A percentile compares a stretch with the other conserved stretches of the same genome.
phyloP scores from a whole-genome alignment of 306 rosid species.

The Cicer yamashitae region DNA sequence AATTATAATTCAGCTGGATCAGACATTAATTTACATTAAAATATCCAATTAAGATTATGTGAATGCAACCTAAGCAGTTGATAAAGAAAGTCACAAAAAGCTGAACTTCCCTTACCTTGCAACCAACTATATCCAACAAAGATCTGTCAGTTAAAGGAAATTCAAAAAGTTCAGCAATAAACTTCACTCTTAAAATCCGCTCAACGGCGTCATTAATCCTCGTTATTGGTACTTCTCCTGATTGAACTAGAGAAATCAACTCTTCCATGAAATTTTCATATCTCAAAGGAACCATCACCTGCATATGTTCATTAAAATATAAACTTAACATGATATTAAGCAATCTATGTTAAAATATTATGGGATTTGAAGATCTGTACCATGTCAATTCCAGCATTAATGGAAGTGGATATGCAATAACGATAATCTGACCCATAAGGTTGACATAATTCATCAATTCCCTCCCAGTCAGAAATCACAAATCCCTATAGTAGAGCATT shows the following conservation, averaged over 20 bases:
- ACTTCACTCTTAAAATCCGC: conserved; percentile 81
- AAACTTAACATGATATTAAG: conserved; percentile 4
- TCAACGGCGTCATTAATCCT: conserved; percentile 81
- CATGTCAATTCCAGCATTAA: conserved; percentile 87
- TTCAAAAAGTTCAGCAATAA: conserved; percentile 76
- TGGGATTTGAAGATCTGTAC: conserved; percentile 48
- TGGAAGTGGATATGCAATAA: conserved; percentile 59
- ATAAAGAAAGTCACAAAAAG: conserved; percentile 10
- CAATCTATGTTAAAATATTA: background rate
- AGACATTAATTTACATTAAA: too few species aligned
- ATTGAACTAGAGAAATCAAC: conserved; percentile 62
- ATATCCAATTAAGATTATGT: conserved; percentile 3
- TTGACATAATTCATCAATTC: conserved; percentile 60
- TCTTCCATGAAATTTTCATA: conserved; percentile 60
- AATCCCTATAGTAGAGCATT: conserved; percentile 63
- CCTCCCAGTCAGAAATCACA: conserved; percentile 85
- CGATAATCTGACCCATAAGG: conserved; percentile 68
- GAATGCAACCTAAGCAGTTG: background rate
- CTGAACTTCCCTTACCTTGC: conserved; percentile 64
- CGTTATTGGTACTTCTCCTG: conserved; percentile 62
- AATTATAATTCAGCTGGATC: too few species aligned
- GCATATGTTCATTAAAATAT: conserved; percentile 24
- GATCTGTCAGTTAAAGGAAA: conserved; percentile 66
- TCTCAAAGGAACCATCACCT: conserved; percentile 78
- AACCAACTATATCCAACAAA: conserved; percentile 68